Evolutionary conservation across 73 alveolate genomes (phyloP), one percentile per base, ranked within the genome.

Genomic region (Effrenium voratum): DNA sequence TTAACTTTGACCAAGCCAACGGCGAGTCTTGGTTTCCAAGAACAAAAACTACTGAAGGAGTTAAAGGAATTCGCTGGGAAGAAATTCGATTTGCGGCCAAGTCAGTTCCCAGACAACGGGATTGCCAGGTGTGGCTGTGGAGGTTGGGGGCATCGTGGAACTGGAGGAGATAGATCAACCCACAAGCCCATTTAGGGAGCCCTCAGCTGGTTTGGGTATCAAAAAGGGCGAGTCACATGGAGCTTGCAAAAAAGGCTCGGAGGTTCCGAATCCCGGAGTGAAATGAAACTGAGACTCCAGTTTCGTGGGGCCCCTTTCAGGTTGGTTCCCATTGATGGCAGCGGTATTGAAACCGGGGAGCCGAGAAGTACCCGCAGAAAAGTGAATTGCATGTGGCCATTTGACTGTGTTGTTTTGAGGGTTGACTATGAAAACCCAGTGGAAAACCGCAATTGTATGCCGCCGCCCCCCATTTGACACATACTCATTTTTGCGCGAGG

Each of bases 71-170:
- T n/a, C n/a, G 10, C 41, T 41, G 4, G 24, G 15, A 76, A 1
- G 16, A 40, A 12, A 41, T 40, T 40, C 50, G 38, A 15, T 32
- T 16, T 76, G 15, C 38, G 52, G 40, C 36, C 77, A 8, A 8
- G 22, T 63, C 34, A 4, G 38, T 15, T 30, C 43, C 38, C 38
- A 15, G 52, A 30, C 8, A 63, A 5, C 26, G 12, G 5, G 12
- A 36, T 30, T 45, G n/a, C 46, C 70, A 82, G 92, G 92, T 16
- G 92, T 82, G 46, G 92, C 92, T 4, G 92, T 82, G 28, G 92
- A 82, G 92, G 36, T 82, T 34, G 92, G 92, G 2, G 92, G 92
- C 6, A 60, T 82, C n/a, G 92, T 82, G n/a, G 92, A 82, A 43
- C n/a, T 82, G 92, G 92, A 82, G 92, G 92, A 12, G 38, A 52